phyloP scores from a whole-genome alignment of 441 rosid species.

The Adansonia grandidieri region DNA sequence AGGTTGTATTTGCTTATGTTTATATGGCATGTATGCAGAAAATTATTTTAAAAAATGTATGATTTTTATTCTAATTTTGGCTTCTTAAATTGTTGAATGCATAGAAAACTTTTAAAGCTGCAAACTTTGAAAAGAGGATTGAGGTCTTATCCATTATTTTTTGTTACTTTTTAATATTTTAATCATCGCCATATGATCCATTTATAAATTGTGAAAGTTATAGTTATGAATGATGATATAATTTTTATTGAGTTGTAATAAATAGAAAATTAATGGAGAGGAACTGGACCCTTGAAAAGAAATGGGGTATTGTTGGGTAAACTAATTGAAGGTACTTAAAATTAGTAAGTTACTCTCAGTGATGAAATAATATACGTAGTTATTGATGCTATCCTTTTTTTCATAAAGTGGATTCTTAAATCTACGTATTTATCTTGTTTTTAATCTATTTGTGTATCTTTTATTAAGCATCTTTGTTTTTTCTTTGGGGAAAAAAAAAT shows the following conservation, averaged over 20 bases:
- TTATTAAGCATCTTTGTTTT: neutral
- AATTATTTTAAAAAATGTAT: neutral
- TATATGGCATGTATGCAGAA: neutral
- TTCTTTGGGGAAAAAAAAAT: neutral
- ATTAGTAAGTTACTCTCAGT: neutral
- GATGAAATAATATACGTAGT: neutral
- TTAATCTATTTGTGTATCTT: neutral
- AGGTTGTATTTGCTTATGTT: neutral
- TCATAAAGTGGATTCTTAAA: neutral
- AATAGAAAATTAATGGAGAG: no score
- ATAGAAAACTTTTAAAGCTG: slow-evolving; percentile 18
- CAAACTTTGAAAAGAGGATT: neutral
- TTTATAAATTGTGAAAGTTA: no score
- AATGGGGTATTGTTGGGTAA: neutral
- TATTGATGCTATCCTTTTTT: slow-evolving; percentile 15
- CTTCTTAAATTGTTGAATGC: slow-evolving; percentile 12
- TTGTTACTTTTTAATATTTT: no score
- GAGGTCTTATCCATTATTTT: no score
- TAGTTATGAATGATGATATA: no score
- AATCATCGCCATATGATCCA: no score
- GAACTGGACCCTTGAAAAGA: neutral
- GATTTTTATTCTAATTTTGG: slow-evolving; percentile 7
- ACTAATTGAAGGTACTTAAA: slow-evolving; percentile 11
- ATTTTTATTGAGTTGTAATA: no score
- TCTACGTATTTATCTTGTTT: neutral